phyloP scores from a whole-genome alignment of 2,329 filamentous ascomycete genomes.

The Cylindrodendrum hubeiense region DNA sequence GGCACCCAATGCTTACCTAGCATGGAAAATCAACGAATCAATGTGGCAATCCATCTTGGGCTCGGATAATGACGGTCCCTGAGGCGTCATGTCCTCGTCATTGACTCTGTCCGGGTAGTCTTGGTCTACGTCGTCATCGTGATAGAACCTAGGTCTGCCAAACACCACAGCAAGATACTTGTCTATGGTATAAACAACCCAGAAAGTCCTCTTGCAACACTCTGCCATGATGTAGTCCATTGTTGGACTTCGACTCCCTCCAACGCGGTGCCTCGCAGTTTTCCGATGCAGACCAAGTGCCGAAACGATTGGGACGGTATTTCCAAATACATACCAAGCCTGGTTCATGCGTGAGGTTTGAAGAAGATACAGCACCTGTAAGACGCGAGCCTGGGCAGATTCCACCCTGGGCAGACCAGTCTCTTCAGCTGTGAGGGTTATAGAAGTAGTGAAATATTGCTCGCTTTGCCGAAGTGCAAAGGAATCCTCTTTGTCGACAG shows the following conservation, averaged over 20 bases:
- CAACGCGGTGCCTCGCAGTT: slow-evolving; percentile 14
- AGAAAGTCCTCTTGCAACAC: slow-evolving; percentile 68
- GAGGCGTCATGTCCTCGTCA: slow-evolving; percentile 65
- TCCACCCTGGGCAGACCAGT: slow-evolving; percentile 42
- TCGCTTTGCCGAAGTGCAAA: slow-evolving; percentile 38
- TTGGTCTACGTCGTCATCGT: slow-evolving; percentile 74
- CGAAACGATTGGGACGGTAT: slow-evolving; percentile 35
- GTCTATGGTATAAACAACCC: slow-evolving; percentile 71
- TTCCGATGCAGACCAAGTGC: slow-evolving; percentile 37
- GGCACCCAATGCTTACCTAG: slow-evolving; percentile 38
- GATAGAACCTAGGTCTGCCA: slow-evolving; percentile 69
- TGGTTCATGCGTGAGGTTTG: slow-evolving; percentile 41
- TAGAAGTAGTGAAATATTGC: slow-evolving; percentile 40
- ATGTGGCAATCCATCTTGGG: slow-evolving; percentile 59
- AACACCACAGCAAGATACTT: slow-evolving; percentile 73
- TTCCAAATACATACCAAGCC: slow-evolving; percentile 42
- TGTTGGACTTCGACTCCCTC: not conserved
- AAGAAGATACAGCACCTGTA: slow-evolving; percentile 40
- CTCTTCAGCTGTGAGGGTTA: slow-evolving; percentile 37
- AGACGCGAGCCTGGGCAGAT: slow-evolving; percentile 35
- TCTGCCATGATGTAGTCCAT: slow-evolving; percentile 60
- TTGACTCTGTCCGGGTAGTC: slow-evolving; percentile 66
- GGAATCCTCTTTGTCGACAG: not conserved
- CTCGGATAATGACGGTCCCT: slow-evolving; percentile 49
- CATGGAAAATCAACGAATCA: slow-evolving; percentile 59